Percentiles rank a stretch among this genome's conserved stretches.
These are phyloP conservation scores for Pistacia atlantica DNA, from an alignment of 345 rosid species.

Conservation along the genomic window DNA sequence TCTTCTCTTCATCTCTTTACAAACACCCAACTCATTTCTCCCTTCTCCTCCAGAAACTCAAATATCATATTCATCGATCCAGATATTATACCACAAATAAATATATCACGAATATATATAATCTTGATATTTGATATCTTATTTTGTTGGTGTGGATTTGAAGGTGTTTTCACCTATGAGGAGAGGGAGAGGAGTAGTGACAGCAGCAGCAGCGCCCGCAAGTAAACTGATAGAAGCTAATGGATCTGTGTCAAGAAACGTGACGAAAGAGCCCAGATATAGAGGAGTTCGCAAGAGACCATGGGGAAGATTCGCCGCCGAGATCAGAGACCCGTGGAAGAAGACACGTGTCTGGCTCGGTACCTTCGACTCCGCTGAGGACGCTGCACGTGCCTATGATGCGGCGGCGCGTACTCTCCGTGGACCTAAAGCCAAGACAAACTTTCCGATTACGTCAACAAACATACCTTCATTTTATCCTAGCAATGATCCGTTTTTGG, in stretches of 20 bases:
- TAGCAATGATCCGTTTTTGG: conserved; percentile 40
- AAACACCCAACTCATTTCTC: conserved; percentile 12
- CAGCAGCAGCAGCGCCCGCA: conserved; percentile 21
- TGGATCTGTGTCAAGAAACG: conserved; percentile 35
- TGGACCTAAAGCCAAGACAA: conserved; percentile 89
- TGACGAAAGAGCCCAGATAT: conserved; percentile 57
- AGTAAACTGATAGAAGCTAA: conserved; percentile 18
- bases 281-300: conserved; percentile 94
- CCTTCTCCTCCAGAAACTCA: neutral
- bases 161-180: conserved; percentile 34
- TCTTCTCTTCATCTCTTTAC: conserved; percentile 19
- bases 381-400: conserved; percentile 92
- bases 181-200: conserved; percentile 60
- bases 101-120: too few relatives aligned
- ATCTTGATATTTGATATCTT: neutral
- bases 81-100: too few relatives aligned
- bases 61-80: too few relatives aligned
- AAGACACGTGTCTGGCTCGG: conserved; percentile 94
- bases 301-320: conserved; percentile 91
- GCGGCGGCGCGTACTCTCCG: conserved; percentile 79
- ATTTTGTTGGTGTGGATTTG: too few relatives aligned
- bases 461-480: conserved; percentile 23
- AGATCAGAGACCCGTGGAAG: conserved; percentile 91
- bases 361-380: conserved; percentile 88
- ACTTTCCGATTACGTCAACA: conserved; percentile 47